Evolutionary conservation across 148 eudicot genomes (phyloP).

Genomic region (Drosera capensis): DNA sequence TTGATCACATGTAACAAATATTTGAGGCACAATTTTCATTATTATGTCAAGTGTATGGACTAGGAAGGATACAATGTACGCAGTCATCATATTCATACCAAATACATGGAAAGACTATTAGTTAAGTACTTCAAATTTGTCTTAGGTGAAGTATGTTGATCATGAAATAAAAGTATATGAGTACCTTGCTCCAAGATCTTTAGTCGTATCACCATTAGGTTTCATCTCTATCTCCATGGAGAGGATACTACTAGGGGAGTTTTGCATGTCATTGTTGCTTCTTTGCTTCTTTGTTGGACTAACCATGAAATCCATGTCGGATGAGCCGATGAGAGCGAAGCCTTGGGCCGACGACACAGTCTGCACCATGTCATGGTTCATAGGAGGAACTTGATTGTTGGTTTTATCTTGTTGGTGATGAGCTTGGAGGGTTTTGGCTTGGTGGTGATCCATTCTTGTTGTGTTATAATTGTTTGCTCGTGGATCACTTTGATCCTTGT

Average conservation of each 20-base stretch:
- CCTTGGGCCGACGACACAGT: conserved; percentile 11
- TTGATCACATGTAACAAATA: no score
- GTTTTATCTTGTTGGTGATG: conserved; percentile 7
- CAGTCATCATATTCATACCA: no score
- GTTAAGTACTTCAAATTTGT: conserved; percentile 2
- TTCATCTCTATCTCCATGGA: conserved; percentile 49
- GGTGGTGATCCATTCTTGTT: neutral
- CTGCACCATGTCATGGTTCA: conserved; percentile 13
- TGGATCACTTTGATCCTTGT: neutral
- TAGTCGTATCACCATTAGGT: conserved; percentile 5
- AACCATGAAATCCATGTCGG: conserved; percentile 22
- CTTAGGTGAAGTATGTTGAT: conserved; percentile 3
- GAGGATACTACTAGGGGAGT: conserved; percentile 34
- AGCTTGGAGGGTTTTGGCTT: conserved; percentile 7
- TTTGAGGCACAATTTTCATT: no score
- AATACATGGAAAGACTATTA: no score
- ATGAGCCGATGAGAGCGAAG: conserved; percentile 22
- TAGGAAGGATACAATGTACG: no score
- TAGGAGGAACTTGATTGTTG: neutral
- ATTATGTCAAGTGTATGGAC: no score
- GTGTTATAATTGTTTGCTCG: neutral
- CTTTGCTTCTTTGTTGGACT: conserved; percentile 27
- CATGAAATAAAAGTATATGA: no score
- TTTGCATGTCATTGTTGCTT: conserved; percentile 17
- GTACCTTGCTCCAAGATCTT: neutral